Evolutionary conservation across 768 basidiomycete genomes (phyloP).

Genomic region (Cyathus striatus): DNA sequence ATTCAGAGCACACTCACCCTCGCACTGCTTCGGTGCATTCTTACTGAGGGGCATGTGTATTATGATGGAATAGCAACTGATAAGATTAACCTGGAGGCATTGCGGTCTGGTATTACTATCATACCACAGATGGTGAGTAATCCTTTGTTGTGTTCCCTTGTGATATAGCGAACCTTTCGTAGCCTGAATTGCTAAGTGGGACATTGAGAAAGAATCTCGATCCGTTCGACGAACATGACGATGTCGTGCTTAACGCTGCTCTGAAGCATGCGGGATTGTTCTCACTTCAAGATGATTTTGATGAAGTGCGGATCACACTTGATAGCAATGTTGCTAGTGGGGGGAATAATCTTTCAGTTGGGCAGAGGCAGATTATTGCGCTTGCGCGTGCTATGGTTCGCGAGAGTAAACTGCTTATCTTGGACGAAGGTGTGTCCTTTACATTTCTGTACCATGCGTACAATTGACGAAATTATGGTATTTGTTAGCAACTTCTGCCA

Average conservation of each 20-base stretch:
- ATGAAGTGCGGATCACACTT: constrained; percentile 35
- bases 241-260: constrained; percentile 6
- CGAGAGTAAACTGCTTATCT: constrained; percentile 44
- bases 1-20: constrained; percentile 15
- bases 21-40: background rate
- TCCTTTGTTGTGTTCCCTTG: background rate
- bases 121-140: background rate
- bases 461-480: constrained; percentile 14
- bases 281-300: constrained; percentile 6
- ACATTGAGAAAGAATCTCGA: constrained; percentile 8
- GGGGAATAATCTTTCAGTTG: constrained; percentile 58
- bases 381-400: constrained; percentile 55
- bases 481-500: background rate
- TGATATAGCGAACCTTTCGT: background rate
- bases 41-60: background rate
- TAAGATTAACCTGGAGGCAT: background rate
- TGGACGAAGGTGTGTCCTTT: constrained; percentile 42
- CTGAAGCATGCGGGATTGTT: constrained; percentile 7
- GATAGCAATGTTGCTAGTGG: constrained; percentile 17
- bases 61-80: background rate
- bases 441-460: constrained; percentile 22
- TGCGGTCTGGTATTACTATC: background rate
- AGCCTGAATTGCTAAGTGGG: constrained; percentile 8
- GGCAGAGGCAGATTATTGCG: constrained; percentile 62
- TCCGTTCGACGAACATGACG: constrained; percentile 7